Conservation (phyloP, 75 land plant species). For the Cupressus sempervirens region DNA sequence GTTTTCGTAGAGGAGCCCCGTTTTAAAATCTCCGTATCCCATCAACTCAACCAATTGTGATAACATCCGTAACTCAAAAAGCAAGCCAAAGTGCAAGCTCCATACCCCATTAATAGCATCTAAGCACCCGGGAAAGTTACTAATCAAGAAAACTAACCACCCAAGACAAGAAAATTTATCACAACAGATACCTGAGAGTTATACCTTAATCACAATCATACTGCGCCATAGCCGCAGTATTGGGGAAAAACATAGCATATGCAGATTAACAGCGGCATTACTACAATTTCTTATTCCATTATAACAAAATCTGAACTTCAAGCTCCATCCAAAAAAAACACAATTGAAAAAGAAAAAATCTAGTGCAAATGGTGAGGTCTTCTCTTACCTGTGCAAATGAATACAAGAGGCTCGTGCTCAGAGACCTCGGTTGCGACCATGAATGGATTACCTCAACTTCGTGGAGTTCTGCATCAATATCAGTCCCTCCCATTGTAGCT, state of each 20-base stretch:
- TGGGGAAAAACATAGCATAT: not conserved
- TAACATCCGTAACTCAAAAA: too few relatives aligned
- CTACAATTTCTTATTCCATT: not conserved
- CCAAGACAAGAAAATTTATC: not conserved
- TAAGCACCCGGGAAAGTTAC: too few relatives aligned
- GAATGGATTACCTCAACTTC: conserved; percentile 73
- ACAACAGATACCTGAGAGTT: not conserved
- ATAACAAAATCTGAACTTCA: not conserved
- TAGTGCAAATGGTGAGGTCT: not conserved
- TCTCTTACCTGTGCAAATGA: conserved; percentile 89
- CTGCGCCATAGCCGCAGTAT: not conserved
- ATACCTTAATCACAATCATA: not conserved
- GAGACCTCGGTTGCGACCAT: conserved; percentile 94
- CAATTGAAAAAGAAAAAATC: not conserved
- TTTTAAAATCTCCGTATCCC: too few relatives aligned
- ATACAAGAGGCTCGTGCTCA: conserved; percentile 97
- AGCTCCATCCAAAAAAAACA: too few relatives aligned
- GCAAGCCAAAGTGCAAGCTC: too few relatives aligned
- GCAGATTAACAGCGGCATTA: not conserved
- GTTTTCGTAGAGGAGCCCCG: too few relatives aligned
- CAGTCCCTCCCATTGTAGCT: not conserved
- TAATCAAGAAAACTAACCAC: not conserved
- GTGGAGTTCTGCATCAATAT: not conserved
- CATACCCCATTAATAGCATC: too few relatives aligned
- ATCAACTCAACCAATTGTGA: too few relatives aligned